These are phyloP conservation scores for Amylocystis lapponica DNA, from an alignment of 768 basidiomycete genomes.

Conservation along the genomic window DNA sequence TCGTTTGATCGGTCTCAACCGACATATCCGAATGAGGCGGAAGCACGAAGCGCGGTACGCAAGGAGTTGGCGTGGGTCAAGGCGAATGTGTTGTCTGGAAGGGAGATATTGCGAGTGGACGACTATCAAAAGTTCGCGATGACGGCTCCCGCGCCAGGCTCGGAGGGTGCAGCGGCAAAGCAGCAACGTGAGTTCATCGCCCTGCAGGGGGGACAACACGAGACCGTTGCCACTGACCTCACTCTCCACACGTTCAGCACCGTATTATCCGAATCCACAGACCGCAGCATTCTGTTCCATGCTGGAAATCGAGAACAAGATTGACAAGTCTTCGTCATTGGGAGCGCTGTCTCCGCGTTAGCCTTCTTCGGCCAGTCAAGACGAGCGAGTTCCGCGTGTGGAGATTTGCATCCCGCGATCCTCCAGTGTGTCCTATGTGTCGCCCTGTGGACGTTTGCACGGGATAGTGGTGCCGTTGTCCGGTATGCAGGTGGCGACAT, in stretches of 20 bases:
- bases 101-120: constrained; percentile 10
- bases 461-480: too few relatives aligned
- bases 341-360: too few relatives aligned
- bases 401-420: too few relatives aligned
- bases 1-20: constrained; percentile 45
- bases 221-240: too few relatives aligned
- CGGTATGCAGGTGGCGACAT: too few relatives aligned
- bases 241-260: constrained; percentile 42
- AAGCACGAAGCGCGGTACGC: constrained; percentile 46
- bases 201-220: too few relatives aligned
- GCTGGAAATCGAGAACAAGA: constrained; percentile 72
- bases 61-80: constrained; percentile 65
- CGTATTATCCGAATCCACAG: constrained; percentile 82
- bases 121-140: constrained; percentile 61
- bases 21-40: constrained; percentile 53
- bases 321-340: too few relatives aligned
- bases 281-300: constrained; percentile 81
- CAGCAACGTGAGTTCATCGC: constrained; percentile 34
- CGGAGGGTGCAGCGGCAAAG: constrained; percentile 30
- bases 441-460: too few relatives aligned
- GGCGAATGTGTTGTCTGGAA: constrained; percentile 40
- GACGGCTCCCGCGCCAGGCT: constrained; percentile 58
- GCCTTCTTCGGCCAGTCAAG: too few relatives aligned
- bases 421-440: too few relatives aligned
- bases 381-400: too few relatives aligned